phyloP scores from a whole-genome alignment of 108 stramenopile genomes.

The Pseudonitzschia multiseries region DNA sequence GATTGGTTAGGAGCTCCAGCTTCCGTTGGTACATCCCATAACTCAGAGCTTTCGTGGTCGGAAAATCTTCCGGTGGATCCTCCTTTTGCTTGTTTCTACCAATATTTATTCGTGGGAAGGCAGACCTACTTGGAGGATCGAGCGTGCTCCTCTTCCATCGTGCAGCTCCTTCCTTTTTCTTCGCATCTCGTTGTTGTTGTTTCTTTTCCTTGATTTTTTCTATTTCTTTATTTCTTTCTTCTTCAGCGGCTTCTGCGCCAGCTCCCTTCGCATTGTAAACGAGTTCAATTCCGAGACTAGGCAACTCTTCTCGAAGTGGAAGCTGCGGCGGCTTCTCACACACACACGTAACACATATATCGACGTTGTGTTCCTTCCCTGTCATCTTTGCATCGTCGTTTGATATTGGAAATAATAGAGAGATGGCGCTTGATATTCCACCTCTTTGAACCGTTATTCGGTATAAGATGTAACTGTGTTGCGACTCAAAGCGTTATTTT shows the following conservation, averaged over 20 bases:
- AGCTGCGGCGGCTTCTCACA: constrained; percentile 50
- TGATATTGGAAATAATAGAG: neutral
- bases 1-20: neutral
- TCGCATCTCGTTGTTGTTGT: neutral
- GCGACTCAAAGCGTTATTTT: neutral
- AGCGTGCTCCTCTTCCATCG: neutral
- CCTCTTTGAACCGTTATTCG: neutral
- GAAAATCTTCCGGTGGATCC: constrained; percentile 10
- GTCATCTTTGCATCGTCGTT: neutral
- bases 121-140: constrained; percentile 2
- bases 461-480: neutral
- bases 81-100: neutral
- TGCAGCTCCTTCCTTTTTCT: neutral
- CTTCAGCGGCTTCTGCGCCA: constrained; percentile 21
- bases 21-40: constrained; percentile 9
- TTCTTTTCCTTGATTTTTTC: constrained; percentile 7
- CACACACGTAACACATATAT: constrained; percentile 59
- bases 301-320: constrained; percentile 63
- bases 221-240: constrained; percentile 1
- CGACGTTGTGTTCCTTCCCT: constrained; percentile 40
- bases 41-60: constrained; percentile 14
- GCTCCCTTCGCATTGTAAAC: constrained; percentile 53
- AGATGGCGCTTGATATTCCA: neutral
- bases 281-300: constrained; percentile 59
- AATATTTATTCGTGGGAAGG: neutral